Evolutionary conservation across 331 rosid genomes (phyloP).

Genomic region (Rosa hybrid): DNA sequence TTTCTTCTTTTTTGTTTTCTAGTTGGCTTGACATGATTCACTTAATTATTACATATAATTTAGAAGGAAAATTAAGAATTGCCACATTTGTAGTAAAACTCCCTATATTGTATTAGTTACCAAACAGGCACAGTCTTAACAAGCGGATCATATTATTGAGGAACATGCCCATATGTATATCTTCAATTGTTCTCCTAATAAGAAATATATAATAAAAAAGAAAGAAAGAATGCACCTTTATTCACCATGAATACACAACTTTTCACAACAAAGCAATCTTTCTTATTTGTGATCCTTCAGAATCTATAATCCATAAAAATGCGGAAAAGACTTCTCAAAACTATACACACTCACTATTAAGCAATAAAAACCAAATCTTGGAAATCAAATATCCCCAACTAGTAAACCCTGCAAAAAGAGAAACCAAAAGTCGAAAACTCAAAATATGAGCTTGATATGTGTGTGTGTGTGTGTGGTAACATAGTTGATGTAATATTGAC

Average conservation of each 20-base stretch:
- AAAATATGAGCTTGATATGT: not conserved
- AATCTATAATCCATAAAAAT: conserved; percentile 14
- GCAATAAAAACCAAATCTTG: conserved; percentile 20
- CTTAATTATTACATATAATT: not conserved
- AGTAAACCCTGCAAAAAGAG: conserved; percentile 29
- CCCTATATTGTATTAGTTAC: not conserved
- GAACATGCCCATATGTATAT: not conserved
- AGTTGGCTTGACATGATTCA: not conserved
- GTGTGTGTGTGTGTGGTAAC: too few species aligned
- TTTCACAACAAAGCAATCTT: conserved; percentile 23
- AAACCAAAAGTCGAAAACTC: conserved; percentile 3
- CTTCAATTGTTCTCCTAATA: not conserved
- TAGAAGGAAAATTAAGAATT: not conserved
- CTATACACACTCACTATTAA: conserved; percentile 1
- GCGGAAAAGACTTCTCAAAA: conserved; percentile 21
- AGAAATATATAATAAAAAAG: not conserved
- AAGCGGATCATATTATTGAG: conserved; percentile 4
- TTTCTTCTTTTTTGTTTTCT: not conserved
- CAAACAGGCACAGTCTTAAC: conserved; percentile 1
- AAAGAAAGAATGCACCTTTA: conserved; percentile 26
- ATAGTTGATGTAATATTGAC: not conserved
- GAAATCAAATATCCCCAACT: conserved; percentile 15
- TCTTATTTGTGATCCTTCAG: conserved; percentile 27
- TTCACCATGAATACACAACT: conserved; percentile 20
- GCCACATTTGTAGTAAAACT: not conserved